Evolutionary conservation across 805 yeast species (phyloP).

Genomic region (Candida xiaguanensis): DNA sequence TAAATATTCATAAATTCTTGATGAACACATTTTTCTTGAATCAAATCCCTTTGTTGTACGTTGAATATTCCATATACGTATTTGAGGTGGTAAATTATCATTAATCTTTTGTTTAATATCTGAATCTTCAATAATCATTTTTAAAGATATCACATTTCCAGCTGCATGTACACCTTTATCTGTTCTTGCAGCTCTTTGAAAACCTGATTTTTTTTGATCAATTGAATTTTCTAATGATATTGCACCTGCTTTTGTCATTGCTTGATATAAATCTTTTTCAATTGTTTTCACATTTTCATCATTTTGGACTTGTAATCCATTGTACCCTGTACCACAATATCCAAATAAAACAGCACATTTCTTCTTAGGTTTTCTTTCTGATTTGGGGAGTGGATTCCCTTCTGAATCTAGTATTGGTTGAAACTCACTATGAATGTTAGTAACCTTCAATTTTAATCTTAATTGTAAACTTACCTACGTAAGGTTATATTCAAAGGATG

Average conservation of each 20-base stretch:
- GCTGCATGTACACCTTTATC: slow-evolving; percentile 99
- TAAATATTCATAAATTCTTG: slow-evolving; percentile 92
- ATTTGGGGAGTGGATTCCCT: slow-evolving; percentile 56
- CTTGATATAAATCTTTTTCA: slow-evolving; percentile 83
- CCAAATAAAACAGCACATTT: slow-evolving; percentile 91
- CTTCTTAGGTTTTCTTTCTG: slow-evolving; percentile 74
- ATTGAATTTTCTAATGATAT: slow-evolving; percentile 81
- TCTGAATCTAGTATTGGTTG: slow-evolving; percentile 52
- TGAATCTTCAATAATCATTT: slow-evolving; percentile 78
- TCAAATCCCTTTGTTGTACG: slow-evolving; percentile 89
- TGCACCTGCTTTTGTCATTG: slow-evolving; percentile 84
- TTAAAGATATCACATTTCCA: slow-evolving; percentile 83
- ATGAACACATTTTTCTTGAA: slow-evolving; percentile 91
- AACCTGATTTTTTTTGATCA: slow-evolving; percentile 83
- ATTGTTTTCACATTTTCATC: slow-evolving; percentile 87
- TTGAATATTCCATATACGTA: slow-evolving; percentile 89
- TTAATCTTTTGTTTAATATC: slow-evolving; percentile 75
- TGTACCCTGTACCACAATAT: slow-evolving; percentile 94
- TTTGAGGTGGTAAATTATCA: slow-evolving; percentile 71
- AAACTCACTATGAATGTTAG: slow-evolving; percentile 23
- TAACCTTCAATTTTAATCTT: slow-evolving; percentile 2
- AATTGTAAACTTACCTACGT: slow-evolving; percentile 53
- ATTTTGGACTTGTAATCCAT: slow-evolving; percentile 81
- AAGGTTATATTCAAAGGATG: slow-evolving; percentile 30
- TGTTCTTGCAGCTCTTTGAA: slow-evolving; percentile 83